Evolutionary conservation across 2,329 filamentous ascomycete species (phyloP).

Genomic region (Ophiostoma novo-ulmi): DNA sequence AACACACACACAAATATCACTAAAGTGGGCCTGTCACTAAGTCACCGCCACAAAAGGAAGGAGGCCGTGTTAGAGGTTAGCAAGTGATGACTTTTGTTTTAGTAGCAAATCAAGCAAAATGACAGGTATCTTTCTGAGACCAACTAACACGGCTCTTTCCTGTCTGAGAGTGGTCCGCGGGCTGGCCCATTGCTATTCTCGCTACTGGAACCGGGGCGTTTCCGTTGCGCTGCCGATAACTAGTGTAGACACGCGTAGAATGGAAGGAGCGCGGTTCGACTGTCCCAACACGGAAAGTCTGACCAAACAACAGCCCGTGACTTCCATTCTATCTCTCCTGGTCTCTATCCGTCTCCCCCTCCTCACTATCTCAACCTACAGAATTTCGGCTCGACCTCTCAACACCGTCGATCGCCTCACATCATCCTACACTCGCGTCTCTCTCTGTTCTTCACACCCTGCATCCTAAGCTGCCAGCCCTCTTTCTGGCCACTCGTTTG

Average conservation of each 20-base stretch:
- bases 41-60: slow-evolving; percentile 13
- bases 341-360: not conserved
- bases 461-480: slow-evolving; percentile 4
- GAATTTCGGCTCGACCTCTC: not conserved
- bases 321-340: not conserved
- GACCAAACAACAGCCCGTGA: not conserved
- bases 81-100: not conserved
- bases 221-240: not conserved
- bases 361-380: slow-evolving; percentile 1
- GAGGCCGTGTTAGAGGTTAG: slow-evolving; percentile 1
- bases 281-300: slow-evolving; percentile 4
- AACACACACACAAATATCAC: not conserved
- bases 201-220: not conserved
- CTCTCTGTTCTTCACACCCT: not conserved
- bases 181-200: not conserved
- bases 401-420: not conserved
- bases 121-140: not conserved
- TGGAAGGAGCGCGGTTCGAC: not conserved
- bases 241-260: not conserved
- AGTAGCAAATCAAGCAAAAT: too few species aligned
- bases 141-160: not conserved
- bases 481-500: not conserved
- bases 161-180: not conserved
- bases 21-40: slow-evolving; percentile 4
- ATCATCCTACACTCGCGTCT: not conserved